These are phyloP conservation scores for Umbelopsis ramanniana DNA, from an alignment of 192 early-diverging fungal genomes.

Conservation along the genomic window DNA sequence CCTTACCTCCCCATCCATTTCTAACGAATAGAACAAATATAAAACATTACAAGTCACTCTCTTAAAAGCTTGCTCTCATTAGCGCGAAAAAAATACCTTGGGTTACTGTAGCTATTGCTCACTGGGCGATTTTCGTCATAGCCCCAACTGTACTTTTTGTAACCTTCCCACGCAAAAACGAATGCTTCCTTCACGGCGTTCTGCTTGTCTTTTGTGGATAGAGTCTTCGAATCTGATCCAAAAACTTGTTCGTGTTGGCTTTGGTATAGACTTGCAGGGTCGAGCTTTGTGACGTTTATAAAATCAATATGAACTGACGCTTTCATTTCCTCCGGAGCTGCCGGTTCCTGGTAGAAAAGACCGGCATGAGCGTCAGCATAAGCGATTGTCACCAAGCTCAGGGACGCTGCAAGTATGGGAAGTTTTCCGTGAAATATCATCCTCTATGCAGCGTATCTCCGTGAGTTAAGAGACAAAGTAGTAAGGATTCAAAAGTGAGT, in stretches of 20 bases:
- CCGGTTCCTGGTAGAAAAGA: not conserved
- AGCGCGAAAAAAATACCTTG: slow-evolving; percentile 29
- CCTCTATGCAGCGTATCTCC: not conserved
- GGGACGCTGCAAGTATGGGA: not conserved
- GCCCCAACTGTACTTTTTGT: slow-evolving; percentile 78
- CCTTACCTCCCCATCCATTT: slow-evolving; percentile 59
- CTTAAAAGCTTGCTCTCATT: not conserved
- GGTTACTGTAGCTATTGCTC: slow-evolving; percentile 32
- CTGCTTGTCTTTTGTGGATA: slow-evolving; percentile 35
- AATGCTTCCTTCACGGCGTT: slow-evolving; percentile 66
- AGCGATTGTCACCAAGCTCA: not conserved
- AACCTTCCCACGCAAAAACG: slow-evolving; percentile 74
- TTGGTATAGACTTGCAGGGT: not conserved
- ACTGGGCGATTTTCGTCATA: slow-evolving; percentile 70
- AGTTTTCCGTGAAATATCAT: not conserved
- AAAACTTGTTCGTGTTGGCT: not conserved
- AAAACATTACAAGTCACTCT: not conserved
- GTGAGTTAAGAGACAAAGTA: not conserved
- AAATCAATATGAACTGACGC: not conserved
- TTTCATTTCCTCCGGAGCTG: not conserved
- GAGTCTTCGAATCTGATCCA: not conserved
- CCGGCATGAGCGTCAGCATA: not conserved
- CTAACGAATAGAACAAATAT: slow-evolving; percentile 6
- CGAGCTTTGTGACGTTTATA: not conserved
- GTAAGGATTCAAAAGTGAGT: not conserved